Evolutionary conservation across 257 asterid species (phyloP).

Genomic region (Solanum dulcamara): DNA sequence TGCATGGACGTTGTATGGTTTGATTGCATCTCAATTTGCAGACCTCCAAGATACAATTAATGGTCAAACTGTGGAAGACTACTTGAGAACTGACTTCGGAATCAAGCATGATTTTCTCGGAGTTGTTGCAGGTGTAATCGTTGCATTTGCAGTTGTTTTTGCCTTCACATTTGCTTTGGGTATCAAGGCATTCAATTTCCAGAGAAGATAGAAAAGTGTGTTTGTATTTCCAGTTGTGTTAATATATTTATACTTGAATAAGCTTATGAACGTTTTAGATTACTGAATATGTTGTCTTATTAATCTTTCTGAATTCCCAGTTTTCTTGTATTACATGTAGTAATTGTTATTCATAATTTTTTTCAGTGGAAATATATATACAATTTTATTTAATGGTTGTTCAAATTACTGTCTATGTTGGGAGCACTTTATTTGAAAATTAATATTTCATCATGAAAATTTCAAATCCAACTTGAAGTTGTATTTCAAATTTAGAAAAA

Average conservation of each 20-base stretch:
- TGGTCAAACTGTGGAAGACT: constrained; percentile 23
- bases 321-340: neutral
- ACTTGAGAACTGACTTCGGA: constrained; percentile 32
- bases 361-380: neutral
- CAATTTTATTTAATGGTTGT: neutral
- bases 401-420: neutral
- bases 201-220: constrained; percentile 25
- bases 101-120: constrained; percentile 45
- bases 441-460: too few species aligned
- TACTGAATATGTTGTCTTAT: neutral
- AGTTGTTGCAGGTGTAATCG: constrained; percentile 23
- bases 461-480: neutral
- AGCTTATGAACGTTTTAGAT: neutral
- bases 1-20: constrained; percentile 41
- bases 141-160: constrained; percentile 26
- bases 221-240: neutral
- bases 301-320: neutral
- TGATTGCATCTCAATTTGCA: constrained; percentile 32
- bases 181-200: constrained; percentile 45
- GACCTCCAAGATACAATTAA: constrained; percentile 9
- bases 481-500: too few species aligned
- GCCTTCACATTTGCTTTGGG: constrained; percentile 32
- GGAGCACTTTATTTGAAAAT: neutral
- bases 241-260: neutral
- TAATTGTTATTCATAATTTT: neutral